phyloP scores from a whole-genome alignment of 1,284 basidiomycete genomes.

The Apiotrichum akiyoshidainum region DNA sequence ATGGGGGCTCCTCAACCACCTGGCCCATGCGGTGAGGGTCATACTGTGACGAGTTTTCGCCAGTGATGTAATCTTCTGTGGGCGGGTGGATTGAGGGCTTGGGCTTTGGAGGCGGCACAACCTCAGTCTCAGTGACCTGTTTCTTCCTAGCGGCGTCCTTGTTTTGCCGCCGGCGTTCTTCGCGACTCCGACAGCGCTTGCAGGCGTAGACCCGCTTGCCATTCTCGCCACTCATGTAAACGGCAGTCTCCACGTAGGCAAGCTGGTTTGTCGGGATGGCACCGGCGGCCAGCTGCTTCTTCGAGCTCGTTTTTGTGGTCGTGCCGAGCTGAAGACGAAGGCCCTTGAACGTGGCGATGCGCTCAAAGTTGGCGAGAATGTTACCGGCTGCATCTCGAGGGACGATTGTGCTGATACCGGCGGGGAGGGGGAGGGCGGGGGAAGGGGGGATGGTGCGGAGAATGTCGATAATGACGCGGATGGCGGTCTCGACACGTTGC shows the following conservation, averaged over 20 bases:
- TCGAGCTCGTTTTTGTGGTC: constrained; percentile 43
- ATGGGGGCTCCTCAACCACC: constrained; percentile 43
- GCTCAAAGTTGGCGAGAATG: constrained; percentile 35
- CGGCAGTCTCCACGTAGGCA: constrained; percentile 46
- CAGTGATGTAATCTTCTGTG: constrained; percentile 40
- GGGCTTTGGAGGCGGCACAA: constrained; percentile 17
- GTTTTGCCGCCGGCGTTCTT: constrained; percentile 57
- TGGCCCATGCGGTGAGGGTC: constrained; percentile 39
- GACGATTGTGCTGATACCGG: constrained; percentile 22
- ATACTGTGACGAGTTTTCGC: constrained; percentile 41
- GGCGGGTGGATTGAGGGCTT: constrained; percentile 24
- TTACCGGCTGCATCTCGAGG: constrained; percentile 32
- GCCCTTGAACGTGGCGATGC: constrained; percentile 38
- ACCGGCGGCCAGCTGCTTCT: constrained; percentile 45
- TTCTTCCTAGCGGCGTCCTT: constrained; percentile 45
- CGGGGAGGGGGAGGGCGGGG: constrained; percentile 24
- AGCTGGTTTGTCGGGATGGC: constrained; percentile 38
- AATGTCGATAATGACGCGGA: constrained; percentile 46
- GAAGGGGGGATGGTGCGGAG: constrained; percentile 37
- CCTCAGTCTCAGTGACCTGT: constrained; percentile 31
- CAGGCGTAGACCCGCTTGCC: constrained; percentile 65
- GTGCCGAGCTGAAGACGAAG: constrained; percentile 42
- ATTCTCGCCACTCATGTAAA: constrained; percentile 45
- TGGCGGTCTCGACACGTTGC: constrained; percentile 48
- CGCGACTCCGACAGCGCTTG: constrained; percentile 75